phyloP scores from a whole-genome alignment of 1,284 basidiomycete genomes.

The Ceratobasidium sp. region DNA sequence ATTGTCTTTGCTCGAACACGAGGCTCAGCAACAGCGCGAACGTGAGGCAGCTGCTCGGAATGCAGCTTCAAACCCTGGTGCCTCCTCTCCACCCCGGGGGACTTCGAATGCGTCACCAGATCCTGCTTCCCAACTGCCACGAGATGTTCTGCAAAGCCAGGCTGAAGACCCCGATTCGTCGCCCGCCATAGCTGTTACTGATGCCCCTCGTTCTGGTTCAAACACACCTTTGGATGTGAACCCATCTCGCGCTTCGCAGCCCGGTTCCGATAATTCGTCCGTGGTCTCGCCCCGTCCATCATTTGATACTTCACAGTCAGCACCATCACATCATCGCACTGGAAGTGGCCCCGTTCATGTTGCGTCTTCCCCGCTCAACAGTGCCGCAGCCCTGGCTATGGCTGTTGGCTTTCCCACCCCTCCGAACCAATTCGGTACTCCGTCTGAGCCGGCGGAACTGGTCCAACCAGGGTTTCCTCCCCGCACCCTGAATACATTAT shows the following conservation, averaged over 20 bases:
- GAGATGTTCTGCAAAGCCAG: neutral
- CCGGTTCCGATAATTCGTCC: slow-evolving; percentile 17
- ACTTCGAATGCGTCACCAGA: slow-evolving; percentile 31
- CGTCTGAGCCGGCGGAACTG: slow-evolving; percentile 36
- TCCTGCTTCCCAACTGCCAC: slow-evolving; percentile 38
- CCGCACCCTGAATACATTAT: slow-evolving; percentile 44
- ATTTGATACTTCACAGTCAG: slow-evolving; percentile 20
- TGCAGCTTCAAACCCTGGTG: slow-evolving; percentile 21
- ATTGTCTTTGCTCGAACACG: slow-evolving; percentile 90
- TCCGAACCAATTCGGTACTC: slow-evolving; percentile 37
- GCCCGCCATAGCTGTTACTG: slow-evolving; percentile 9
- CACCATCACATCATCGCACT: slow-evolving; percentile 31
- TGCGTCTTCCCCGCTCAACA: slow-evolving; percentile 45
- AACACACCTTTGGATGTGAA: slow-evolving; percentile 12
- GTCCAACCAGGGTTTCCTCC: slow-evolving; percentile 32
- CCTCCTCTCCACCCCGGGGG: slow-evolving; percentile 25
- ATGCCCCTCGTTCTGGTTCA: slow-evolving; percentile 29
- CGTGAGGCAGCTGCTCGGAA: slow-evolving; percentile 40
- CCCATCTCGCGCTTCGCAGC: slow-evolving; percentile 5
- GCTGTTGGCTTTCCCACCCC: slow-evolving; percentile 49
- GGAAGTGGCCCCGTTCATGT: slow-evolving; percentile 39
- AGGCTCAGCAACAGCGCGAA: slow-evolving; percentile 51
- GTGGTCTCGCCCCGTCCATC: slow-evolving; percentile 32
- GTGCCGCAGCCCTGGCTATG: slow-evolving; percentile 47
- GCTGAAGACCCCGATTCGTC: slow-evolving; percentile 11